Percentiles rank a stretch among this genome's conserved stretches.
phyloP scores from a whole-genome alignment of 2,329 filamentous ascomycete species.

The Botryotinia calthae region DNA sequence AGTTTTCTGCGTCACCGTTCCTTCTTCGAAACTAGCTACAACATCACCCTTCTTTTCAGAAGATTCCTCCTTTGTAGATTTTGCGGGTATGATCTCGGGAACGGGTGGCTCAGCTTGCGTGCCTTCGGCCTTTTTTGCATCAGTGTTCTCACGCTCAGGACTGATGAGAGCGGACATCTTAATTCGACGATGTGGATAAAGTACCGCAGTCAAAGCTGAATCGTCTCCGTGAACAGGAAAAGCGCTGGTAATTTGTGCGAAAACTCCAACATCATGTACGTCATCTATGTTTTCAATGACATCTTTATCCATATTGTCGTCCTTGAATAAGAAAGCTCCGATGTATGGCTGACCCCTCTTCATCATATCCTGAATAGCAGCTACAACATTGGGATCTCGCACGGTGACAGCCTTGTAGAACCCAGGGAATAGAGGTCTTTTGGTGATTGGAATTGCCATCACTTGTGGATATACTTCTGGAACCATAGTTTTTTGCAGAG shows the following conservation, averaged over 20 bases:
- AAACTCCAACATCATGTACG: constrained; percentile 93
- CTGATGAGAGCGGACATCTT: constrained; percentile 81
- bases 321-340: constrained; percentile 94
- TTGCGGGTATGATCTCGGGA: constrained; percentile 59
- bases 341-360: constrained; percentile 97
- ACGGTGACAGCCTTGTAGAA: constrained; percentile 99
- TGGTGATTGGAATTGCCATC: constrained; percentile 93
- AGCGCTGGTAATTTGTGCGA: constrained; percentile 95
- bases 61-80: constrained; percentile 52
- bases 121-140: constrained; percentile 51
- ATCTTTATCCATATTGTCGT: constrained; percentile 90
- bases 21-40: constrained; percentile 94
- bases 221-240: constrained; percentile 89
- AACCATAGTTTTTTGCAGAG: constrained; percentile 81
- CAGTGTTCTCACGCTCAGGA: constrained; percentile 46
- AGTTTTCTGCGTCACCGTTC: constrained; percentile 58
- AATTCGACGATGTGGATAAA: constrained; percentile 95
- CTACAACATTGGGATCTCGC: constrained; percentile 84
- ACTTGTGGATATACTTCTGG: constrained; percentile 97
- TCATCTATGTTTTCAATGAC: constrained; percentile 87
- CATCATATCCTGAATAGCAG: constrained; percentile 93
- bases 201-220: constrained; percentile 81
- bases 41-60: constrained; percentile 84
- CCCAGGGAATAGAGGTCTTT: constrained; percentile 89
- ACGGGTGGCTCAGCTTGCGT: constrained; percentile 45